A percentile compares a stretch with the other conserved stretches of the same genome.
Evolutionary conservation across 139 green algal species (phyloP).

Genomic region (Chlamydomonas schloesseri): DNA sequence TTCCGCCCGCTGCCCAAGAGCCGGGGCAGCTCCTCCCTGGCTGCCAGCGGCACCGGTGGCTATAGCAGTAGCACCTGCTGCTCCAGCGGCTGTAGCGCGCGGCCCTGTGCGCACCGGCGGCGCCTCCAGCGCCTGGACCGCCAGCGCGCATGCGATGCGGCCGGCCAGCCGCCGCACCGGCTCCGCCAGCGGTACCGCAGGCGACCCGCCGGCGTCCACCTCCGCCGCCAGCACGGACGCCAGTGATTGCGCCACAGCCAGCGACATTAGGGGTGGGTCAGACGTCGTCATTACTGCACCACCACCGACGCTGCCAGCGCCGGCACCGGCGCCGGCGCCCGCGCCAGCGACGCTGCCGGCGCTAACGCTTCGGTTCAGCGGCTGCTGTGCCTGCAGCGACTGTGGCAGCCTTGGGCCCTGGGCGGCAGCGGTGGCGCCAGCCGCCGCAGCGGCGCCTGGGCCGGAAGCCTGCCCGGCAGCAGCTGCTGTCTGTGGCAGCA

Average conservation of each 20-base stretch:
- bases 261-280: constrained; percentile 3
- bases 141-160: not conserved
- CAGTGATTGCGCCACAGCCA: constrained; percentile 12
- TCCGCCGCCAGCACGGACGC: constrained; percentile 20
- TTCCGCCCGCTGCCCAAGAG: too few species aligned
- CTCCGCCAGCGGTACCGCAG: constrained; percentile 1
- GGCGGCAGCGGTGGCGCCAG: too few species aligned
- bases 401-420: too few species aligned
- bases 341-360: too few species aligned
- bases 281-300: not conserved
- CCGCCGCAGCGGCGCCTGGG: too few species aligned
- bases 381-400: too few species aligned
- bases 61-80: not conserved
- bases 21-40: too few species aligned
- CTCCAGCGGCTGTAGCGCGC: too few species aligned
- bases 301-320: not conserved
- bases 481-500: too few species aligned
- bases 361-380: too few species aligned
- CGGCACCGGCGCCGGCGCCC: not conserved
- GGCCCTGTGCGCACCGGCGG: constrained; percentile 18
- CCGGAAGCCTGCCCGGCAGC: too few species aligned
- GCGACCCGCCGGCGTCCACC: not conserved
- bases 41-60: too few species aligned
- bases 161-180: not conserved
- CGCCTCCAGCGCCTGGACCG: constrained; percentile 15